A percentile compares a stretch with the other conserved stretches of the same genome.
These are phyloP conservation scores for Pestalotiopsis sp. DNA, from an alignment of 2,329 filamentous ascomycete species.

Conservation along the genomic window DNA sequence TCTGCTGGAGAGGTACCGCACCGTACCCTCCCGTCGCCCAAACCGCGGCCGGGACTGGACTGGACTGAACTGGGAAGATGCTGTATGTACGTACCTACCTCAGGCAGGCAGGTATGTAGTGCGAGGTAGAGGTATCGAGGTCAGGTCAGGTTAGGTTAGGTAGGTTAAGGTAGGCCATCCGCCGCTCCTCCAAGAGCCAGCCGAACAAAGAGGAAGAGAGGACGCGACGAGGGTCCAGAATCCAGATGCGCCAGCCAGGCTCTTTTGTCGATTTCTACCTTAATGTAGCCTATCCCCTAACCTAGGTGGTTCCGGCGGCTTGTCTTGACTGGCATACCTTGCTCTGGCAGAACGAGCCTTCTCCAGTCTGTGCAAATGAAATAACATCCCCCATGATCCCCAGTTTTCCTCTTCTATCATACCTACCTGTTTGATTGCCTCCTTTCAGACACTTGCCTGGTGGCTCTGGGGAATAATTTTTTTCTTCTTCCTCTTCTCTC, in stretches of 20 bases:
- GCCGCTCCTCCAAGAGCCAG: neutral
- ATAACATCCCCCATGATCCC: constrained; percentile 17
- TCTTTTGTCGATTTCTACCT: neutral
- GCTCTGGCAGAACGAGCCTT: neutral
- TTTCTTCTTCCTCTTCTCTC: neutral
- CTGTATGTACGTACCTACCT: neutral
- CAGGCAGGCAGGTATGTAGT: neutral
- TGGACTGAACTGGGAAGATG: neutral
- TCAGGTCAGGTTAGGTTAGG: neutral
- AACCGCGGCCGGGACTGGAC: neutral
- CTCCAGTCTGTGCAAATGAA: constrained; percentile 19
- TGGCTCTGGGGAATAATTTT: neutral
- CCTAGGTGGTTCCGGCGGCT: neutral
- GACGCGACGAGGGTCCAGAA: neutral
- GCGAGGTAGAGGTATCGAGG: neutral
- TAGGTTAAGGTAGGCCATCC: neutral
- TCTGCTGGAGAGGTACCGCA: neutral
- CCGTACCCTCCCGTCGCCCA: neutral
- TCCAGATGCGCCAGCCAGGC: constrained; percentile 4
- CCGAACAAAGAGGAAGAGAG: neutral
- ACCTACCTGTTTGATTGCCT: constrained; percentile 3
- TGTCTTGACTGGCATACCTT: constrained; percentile 5
- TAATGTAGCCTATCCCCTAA: neutral
- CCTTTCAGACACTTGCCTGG: neutral
- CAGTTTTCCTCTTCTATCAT: constrained; percentile 11